Conservation (phyloP, 1,139 yeast genomes). For the Wickerhamomyces sp. region DNA sequence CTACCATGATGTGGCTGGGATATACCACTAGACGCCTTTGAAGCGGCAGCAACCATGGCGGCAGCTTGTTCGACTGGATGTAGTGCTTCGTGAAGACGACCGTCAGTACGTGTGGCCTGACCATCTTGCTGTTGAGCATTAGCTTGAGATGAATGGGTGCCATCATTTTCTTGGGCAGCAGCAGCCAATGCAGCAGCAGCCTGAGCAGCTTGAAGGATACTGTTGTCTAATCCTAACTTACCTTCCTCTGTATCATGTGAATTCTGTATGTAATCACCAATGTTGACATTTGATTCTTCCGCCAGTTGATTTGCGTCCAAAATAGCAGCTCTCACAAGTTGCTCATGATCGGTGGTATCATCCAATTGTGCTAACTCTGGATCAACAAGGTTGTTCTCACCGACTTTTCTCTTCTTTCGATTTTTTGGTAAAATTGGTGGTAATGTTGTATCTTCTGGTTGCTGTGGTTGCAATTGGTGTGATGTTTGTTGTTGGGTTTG, state of each 20-base stretch:
- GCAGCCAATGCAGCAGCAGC: conserved; percentile 16
- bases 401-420: conserved; percentile 15
- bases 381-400: conserved; percentile 36
- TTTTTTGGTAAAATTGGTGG: conserved; percentile 5
- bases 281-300: conserved; percentile 43
- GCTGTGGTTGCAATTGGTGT: conserved; percentile 3
- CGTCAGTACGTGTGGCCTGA: neutral
- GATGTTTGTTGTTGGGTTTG: neutral
- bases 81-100: conserved; percentile 6
- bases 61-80: conserved; percentile 21
- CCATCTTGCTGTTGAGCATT: neutral
- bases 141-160: conserved; percentile 17
- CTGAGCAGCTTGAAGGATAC: conserved; percentile 19
- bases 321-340: conserved; percentile 62
- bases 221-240: conserved; percentile 9
- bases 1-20: conserved; percentile 30
- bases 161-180: conserved; percentile 3
- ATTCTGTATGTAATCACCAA: conserved; percentile 35
- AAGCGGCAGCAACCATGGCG: conserved; percentile 30
- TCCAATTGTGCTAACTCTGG: conserved; percentile 56
- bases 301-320: conserved; percentile 62
- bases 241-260: conserved; percentile 15
- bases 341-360: conserved; percentile 44
- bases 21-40: conserved; percentile 26
- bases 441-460: neutral